Base-by-base conservation (phyloP, 345 rosid genomes). In the Lepidium aucheri region DNA sequence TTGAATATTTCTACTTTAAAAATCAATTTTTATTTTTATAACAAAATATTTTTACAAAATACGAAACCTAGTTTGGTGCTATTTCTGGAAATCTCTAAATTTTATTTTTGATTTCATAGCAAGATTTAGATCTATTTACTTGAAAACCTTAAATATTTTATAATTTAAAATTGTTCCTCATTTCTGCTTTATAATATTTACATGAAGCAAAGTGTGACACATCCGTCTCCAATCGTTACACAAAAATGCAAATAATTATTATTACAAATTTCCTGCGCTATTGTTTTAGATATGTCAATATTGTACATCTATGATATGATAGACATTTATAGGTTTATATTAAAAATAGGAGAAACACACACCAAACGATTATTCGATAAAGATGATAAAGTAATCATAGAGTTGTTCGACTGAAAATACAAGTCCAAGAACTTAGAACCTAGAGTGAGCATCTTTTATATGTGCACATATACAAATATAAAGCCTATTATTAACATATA, bases 341-440 rank as follows among this genome's bases (percentile, higher is more conserved):
- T 42, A 33, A 11, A 24, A 6, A n/a, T 59, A 47, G 44, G 47
- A 41, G 28, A 59, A 49, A 39, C n/a, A 49, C 36, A 9, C 59
- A 68, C 65, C 59, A 68, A 57, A 68, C 59, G 2, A 9, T 58
- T 60, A 69, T 69, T 69, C 73, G 53, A 40, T 60, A 41, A 41
- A 50, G 53, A 49, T 28, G 52, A 59, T 20, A 59, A 24, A 68
- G 63, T 58, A 68, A 59, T 49, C 59, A 59, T 68, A 39, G 59
- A 41, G 24, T 68, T 13, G 66, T 32, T 68, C 66, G 52, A 58
- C 9, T 16, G 57, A 57, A 40, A 50, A 50, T 50, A 50, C 10
- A 40, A 17, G 43, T 69, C 67, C 60, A 50, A 41, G 50, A 57
- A 35, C 72, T 24, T 16, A 8, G 65, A 57, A 68, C 58, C 72